A percentile compares a stretch with the other conserved stretches of the same genome.
phyloP scores from a whole-genome alignment of 768 basidiomycete species.

The Boletus insuetus region DNA sequence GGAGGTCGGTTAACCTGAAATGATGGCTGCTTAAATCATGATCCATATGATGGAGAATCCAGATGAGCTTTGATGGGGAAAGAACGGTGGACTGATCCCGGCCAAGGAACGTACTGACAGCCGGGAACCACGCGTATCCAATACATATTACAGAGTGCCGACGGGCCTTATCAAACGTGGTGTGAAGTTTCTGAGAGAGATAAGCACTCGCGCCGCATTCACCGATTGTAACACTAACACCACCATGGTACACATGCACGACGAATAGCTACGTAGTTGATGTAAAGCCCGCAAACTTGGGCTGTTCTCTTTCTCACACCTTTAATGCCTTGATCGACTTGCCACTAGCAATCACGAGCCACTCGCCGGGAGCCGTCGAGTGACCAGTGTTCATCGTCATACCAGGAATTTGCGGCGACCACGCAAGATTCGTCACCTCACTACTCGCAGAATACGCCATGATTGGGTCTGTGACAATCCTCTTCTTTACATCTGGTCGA shows the following conservation, averaged over 20 bases:
- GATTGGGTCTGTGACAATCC: constrained; percentile 67
- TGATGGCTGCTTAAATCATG: neutral
- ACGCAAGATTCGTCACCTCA: constrained; percentile 82
- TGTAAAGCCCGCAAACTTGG: neutral
- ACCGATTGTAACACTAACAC: neutral
- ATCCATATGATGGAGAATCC: no score
- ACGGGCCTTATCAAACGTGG: no score
- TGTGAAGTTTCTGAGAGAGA: no score
- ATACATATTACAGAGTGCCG: no score
- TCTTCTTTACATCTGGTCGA: constrained; percentile 77
- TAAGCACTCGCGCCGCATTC: no score
- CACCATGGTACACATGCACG: neutral
- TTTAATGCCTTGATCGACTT: constrained; percentile 80
- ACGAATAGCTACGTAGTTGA: neutral
- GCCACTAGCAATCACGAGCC: constrained; percentile 82
- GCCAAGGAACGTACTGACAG: no score
- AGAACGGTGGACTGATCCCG: neutral
- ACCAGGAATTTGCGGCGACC: constrained; percentile 83
- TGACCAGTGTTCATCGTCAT: constrained; percentile 75
- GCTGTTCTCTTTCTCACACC: constrained; percentile 45
- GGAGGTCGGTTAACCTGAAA: neutral
- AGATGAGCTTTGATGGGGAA: neutral
- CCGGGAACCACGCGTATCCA: no score
- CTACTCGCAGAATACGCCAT: constrained; percentile 79
- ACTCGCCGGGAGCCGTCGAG: constrained; percentile 75